phyloP scores from a whole-genome alignment of 129 eudicot species.

The Flaveria trinervia region DNA sequence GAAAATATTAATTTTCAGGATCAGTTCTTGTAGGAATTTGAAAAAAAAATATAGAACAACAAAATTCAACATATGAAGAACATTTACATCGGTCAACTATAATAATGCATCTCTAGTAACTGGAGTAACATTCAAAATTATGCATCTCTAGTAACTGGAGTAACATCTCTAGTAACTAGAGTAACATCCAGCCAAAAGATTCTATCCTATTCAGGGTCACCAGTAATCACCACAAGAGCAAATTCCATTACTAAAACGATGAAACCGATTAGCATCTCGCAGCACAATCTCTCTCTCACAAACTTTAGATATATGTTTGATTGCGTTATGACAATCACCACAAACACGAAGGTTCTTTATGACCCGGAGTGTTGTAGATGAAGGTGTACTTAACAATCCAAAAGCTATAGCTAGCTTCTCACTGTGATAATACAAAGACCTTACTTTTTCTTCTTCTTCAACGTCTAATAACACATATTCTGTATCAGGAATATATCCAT shows the following conservation, averaged over 20 bases:
- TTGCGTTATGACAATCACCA: background rate
- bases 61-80: too few species aligned
- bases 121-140: too few species aligned
- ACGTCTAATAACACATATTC: background rate
- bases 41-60: too few species aligned
- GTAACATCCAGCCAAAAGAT: background rate
- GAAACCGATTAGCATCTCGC: background rate
- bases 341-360: background rate
- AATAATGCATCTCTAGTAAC: too few species aligned
- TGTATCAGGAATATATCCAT: background rate
- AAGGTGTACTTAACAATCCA: background rate
- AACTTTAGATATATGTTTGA: background rate
- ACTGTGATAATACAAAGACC: background rate
- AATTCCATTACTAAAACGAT: background rate
- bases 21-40: too few species aligned
- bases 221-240: background rate
- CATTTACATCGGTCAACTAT: too few species aligned
- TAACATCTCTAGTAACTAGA: too few species aligned
- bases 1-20: too few species aligned
- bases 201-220: background rate
- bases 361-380: background rate
- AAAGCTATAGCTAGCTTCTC: conserved; percentile 1
- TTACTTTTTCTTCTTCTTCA: background rate
- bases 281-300: background rate
- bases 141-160: too few species aligned